Conservation (phyloP, 176 grass and related monocot genomes). For the Rhynchospora pubera region DNA sequence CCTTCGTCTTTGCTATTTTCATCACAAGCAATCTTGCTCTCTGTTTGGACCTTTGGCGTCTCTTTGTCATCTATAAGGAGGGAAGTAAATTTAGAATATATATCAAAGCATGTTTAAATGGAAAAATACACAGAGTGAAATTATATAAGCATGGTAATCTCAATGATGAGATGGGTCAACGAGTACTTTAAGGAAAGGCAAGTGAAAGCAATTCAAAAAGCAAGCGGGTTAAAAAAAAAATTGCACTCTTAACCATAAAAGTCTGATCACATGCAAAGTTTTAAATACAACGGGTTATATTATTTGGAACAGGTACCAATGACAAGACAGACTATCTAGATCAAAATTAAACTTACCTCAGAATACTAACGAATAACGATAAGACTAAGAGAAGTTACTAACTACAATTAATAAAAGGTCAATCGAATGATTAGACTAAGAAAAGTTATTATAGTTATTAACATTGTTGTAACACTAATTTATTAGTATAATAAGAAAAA, state of each 20-base stretch:
- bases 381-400: not conserved
- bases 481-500: not conserved
- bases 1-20: conserved; percentile 50
- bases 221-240: not conserved
- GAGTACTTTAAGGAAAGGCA: conserved; percentile 9
- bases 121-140: not conserved
- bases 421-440: not conserved
- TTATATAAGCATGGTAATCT: not conserved
- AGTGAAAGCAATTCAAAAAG: not conserved
- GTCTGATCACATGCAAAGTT: not conserved
- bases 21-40: conserved; percentile 39
- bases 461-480: not conserved
- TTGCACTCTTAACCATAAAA: not conserved
- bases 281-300: not conserved
- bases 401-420: not conserved
- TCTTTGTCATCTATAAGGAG: conserved; percentile 9
- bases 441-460: not conserved
- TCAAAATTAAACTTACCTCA: not conserved
- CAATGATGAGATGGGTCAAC: conserved; percentile 3
- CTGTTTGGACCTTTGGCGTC: not conserved
- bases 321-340: not conserved
- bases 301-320: not conserved
- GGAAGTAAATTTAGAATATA: not conserved
- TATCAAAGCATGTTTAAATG: not conserved
- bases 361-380: not conserved